Conservation (phyloP, 1,284 basidiomycete species). For the Ceratobasidium sp. region DNA sequence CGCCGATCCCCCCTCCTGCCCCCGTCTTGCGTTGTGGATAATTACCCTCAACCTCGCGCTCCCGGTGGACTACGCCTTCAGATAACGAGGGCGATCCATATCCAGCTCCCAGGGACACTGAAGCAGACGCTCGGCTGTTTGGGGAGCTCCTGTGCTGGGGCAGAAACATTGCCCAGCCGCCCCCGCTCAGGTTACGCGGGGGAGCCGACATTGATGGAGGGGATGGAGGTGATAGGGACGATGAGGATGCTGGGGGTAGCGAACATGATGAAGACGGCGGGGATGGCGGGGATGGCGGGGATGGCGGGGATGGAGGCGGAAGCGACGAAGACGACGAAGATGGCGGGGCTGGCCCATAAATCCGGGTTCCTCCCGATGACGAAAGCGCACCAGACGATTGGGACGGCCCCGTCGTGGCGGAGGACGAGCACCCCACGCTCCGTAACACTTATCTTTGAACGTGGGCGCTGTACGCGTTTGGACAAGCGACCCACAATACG, state of each 20-base stretch:
- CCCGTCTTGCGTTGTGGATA: too few relatives aligned
- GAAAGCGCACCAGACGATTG: neutral
- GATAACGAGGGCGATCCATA: neutral
- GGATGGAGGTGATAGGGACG: too few relatives aligned
- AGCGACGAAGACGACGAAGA: neutral
- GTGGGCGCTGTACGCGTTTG: neutral
- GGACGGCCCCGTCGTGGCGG: neutral
- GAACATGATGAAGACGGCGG: neutral
- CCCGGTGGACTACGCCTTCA: neutral
- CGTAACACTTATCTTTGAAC: conserved; percentile 11
- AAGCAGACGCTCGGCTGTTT: neutral
- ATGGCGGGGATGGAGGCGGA: neutral
- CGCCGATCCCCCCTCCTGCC: too few relatives aligned
- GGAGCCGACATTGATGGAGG: neutral
- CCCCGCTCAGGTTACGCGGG: neutral
- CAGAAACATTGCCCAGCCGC: neutral
- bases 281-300: neutral
- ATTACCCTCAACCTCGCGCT: neutral
- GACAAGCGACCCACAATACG: neutral
- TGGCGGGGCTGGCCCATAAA: neutral
- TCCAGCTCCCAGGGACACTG: neutral
- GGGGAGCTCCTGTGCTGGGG: neutral
- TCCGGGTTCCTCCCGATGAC: neutral
- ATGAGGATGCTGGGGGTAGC: neutral
- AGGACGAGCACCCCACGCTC: neutral